Evolutionary conservation across 164 flowering plant species (phyloP).

Genomic region (Umbellularia californica): DNA sequence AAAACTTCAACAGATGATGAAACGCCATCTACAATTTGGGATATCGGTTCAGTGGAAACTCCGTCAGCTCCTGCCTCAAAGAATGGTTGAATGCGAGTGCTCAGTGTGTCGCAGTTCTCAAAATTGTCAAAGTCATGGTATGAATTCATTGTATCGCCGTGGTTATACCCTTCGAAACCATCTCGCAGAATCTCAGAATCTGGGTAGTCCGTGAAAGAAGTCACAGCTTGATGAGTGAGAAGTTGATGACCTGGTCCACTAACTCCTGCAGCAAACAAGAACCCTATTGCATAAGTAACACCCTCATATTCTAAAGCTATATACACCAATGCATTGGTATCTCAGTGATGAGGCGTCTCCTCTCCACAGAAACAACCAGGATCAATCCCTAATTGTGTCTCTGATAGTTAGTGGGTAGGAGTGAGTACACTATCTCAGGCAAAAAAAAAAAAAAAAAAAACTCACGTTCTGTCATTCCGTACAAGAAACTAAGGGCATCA

Average conservation of each 20-base stretch:
- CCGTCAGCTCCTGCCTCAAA: constrained; percentile 9
- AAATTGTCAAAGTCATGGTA: constrained; percentile 6
- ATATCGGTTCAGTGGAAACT: constrained; percentile 34
- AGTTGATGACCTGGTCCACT: constrained; percentile 22
- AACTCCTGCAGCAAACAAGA: constrained; percentile 32
- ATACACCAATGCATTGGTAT: not conserved
- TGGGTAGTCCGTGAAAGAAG: constrained; percentile 7
- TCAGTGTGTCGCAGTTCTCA: not conserved
- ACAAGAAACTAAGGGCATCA: not conserved
- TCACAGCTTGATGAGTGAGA: constrained; percentile 5
- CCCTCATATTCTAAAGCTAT: constrained; percentile 7
- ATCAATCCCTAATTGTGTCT: no score
- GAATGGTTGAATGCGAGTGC: constrained; percentile 22
- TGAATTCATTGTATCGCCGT: constrained; percentile 5
- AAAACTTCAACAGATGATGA: constrained; percentile 31
- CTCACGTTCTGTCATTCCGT: constrained; percentile 4
- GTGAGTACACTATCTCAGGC: no score
- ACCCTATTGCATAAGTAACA: constrained; percentile 10
- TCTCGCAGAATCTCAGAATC: constrained; percentile 11
- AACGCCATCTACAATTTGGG: constrained; percentile 42
- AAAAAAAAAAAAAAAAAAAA: no score
- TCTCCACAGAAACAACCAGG: no score
- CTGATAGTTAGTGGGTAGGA: no score
- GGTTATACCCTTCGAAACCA: constrained; percentile 12
- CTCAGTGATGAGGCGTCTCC: no score